These are phyloP conservation scores for Isabelozyma rhagii DNA, from an alignment of 805 yeast genomes.

Conservation along the genomic window DNA sequence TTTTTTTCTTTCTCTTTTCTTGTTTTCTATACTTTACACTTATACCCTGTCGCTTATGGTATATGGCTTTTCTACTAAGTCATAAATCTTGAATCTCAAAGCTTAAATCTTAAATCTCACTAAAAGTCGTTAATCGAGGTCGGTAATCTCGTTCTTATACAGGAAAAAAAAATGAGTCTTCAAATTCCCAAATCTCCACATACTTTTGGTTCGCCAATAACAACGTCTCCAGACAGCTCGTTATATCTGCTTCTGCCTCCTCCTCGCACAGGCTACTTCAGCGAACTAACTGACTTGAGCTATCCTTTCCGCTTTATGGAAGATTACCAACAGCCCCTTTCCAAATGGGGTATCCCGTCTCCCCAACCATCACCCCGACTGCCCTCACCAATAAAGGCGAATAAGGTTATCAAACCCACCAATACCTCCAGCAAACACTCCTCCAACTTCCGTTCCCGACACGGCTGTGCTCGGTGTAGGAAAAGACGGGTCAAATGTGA, in stretches of 20 bases:
- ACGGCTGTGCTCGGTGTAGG: slow-evolving; percentile 22
- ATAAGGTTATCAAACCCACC: not conserved
- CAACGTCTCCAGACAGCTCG: not conserved
- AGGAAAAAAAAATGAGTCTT: not conserved
- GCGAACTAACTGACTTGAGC: not conserved
- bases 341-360: too few relatives aligned
- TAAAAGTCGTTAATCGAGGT: not conserved
- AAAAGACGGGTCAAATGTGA: slow-evolving; percentile 21
- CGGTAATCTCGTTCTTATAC: not conserved
- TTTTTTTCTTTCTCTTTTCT: too few relatives aligned
- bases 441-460: slow-evolving; percentile 12
- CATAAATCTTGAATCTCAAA: too few relatives aligned
- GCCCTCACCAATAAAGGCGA: not conserved
- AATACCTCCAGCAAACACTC: not conserved
- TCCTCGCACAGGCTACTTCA: not conserved
- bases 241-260: not conserved
- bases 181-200: not conserved
- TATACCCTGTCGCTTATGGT: too few relatives aligned
- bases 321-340: not conserved
- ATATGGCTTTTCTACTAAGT: too few relatives aligned
- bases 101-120: not conserved
- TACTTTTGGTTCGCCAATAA: not conserved
- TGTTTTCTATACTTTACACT: too few relatives aligned
- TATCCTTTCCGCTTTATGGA: not conserved
- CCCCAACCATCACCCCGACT: too few relatives aligned